Evolutionary conservation across 805 yeast species (phyloP).

Genomic region (Zygotorulaspora sp.): DNA sequence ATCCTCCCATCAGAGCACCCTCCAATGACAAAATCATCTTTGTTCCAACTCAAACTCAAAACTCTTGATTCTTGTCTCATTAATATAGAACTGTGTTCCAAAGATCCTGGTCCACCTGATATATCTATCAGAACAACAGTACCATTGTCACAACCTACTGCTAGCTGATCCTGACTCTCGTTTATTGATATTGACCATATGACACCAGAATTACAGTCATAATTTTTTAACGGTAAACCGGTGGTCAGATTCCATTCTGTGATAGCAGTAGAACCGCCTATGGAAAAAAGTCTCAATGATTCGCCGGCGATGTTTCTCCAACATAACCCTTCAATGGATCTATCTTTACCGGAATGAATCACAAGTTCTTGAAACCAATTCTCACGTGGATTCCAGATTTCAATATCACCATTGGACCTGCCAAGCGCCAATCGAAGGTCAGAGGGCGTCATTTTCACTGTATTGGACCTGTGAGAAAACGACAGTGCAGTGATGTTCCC

Average conservation of each 20-base stretch:
- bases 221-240: conserved; percentile 66
- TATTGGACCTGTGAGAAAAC: conserved; percentile 58
- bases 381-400: conserved; percentile 85
- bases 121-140: conserved; percentile 77
- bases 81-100: conserved; percentile 70
- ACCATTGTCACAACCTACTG: conserved; percentile 96
- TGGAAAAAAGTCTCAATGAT: conserved; percentile 74
- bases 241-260: conserved; percentile 88
- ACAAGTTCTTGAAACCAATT: conserved; percentile 76
- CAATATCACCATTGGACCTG: conserved; percentile 90
- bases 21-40: conserved; percentile 63
- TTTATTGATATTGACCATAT: conserved; percentile 83
- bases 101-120: conserved; percentile 78
- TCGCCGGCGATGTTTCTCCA: conserved; percentile 59
- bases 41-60: conserved; percentile 71
- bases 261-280: conserved; percentile 86
- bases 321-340: conserved; percentile 83
- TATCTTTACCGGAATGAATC: conserved; percentile 73
- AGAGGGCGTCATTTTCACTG: conserved; percentile 43
- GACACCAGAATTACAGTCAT: conserved; percentile 88
- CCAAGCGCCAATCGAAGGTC: conserved; percentile 83
- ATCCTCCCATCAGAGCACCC: conserved; percentile 96
- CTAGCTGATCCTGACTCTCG: conserved; percentile 55
- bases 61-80: conserved; percentile 84
- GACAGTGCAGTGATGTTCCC: conserved; percentile 77